phyloP scores from a whole-genome alignment of 306 rosid genomes.

The Vigna trinervia region DNA sequence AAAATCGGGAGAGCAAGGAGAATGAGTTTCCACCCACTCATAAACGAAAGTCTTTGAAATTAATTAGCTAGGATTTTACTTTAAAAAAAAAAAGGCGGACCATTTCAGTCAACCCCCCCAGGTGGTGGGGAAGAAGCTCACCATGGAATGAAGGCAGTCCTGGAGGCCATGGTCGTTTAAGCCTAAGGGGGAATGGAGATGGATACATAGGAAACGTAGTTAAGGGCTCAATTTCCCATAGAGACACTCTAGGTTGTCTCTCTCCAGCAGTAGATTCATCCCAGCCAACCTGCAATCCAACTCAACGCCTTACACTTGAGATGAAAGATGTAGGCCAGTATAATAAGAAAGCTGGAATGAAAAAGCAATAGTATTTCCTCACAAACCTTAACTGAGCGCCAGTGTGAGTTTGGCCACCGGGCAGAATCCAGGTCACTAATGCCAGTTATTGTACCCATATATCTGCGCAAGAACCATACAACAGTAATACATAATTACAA shows the following conservation, averaged over 20 bases:
- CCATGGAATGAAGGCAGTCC: slow-evolving; percentile 91
- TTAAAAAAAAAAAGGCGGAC: neutral
- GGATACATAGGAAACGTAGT: slow-evolving; percentile 99
- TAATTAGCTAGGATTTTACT: neutral
- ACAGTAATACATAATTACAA: neutral
- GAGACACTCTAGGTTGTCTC: slow-evolving; percentile 94
- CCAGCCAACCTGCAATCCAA: slow-evolving; percentile 92
- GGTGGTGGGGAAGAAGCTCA: slow-evolving; percentile 46
- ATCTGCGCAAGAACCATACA: slow-evolving; percentile 43
- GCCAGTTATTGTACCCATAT: slow-evolving; percentile 98
- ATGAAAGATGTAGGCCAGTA: slow-evolving; percentile 2
- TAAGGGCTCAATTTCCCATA: slow-evolving; percentile 98
- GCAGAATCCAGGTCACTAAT: slow-evolving; percentile 83
- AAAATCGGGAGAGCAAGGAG: slow-evolving; percentile 3
- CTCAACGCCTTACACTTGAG: slow-evolving; percentile 8
- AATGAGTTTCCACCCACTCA: slow-evolving; percentile 11
- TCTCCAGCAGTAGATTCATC: slow-evolving; percentile 99
- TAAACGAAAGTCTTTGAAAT: neutral
- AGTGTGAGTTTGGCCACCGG: slow-evolving; percentile 88
- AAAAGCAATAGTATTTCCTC: neutral
- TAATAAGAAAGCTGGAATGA: neutral
- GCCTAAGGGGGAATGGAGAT: slow-evolving; percentile 88
- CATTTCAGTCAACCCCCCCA: neutral
- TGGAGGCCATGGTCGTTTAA: slow-evolving; percentile 94
- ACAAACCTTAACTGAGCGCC: slow-evolving; percentile 99